Base-by-base conservation (phyloP, 441 rosid species). In the Mallotus japonicus region DNA sequence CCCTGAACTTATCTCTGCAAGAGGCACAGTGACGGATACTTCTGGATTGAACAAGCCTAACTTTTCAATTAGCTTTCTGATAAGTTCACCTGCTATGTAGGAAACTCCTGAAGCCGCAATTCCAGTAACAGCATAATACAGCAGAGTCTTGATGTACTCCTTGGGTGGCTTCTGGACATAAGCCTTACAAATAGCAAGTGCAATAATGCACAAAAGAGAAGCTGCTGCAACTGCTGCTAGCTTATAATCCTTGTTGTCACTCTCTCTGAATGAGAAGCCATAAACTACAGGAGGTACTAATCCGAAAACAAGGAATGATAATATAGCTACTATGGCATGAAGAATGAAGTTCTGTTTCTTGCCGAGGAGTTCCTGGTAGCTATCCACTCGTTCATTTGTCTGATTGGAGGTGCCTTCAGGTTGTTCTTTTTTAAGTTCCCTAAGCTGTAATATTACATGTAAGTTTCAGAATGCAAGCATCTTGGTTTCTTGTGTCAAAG, bases 131-230 rank as follows among this genome's bases (percentile, higher is more conserved):
- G 53, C 42, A 34, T 70, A 70, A 0, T 57, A 0, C 54, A 57
- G 7, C 2, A 75, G n/a, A 14, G 60, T 75, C 55, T 14, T 53
- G 6, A 75, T 11, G 61, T 70, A 15, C 13, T 57, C 20, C 20
- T 57, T 47, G 15, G 75, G 32, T 5, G 74, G 51, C 32, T 49
- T 57, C 66, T 10, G 6, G 74, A 64, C 67, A 55, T 58, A 64
- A 70, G 75, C 66, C 50, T 76, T 76, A 10, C 66, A 69, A 4
- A 76, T 56, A 24, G 75, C 78, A 19, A 76, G 78, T 20, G 65
- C 11, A 15, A 32, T 7, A 37, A 76, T 65, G 74, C 74, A 76
- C 4, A 70, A 16, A 58, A 76, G 32, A 46, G 75, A 76, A 70
- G 71, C 67, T 17, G 32, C 67, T 47, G 55, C 55, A 5, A 76